Evolutionary conservation across 2,329 filamentous ascomycete species (phyloP), one percentile per base, ranked within the genome.

Genomic region (Clonostachys chloroleuca): DNA sequence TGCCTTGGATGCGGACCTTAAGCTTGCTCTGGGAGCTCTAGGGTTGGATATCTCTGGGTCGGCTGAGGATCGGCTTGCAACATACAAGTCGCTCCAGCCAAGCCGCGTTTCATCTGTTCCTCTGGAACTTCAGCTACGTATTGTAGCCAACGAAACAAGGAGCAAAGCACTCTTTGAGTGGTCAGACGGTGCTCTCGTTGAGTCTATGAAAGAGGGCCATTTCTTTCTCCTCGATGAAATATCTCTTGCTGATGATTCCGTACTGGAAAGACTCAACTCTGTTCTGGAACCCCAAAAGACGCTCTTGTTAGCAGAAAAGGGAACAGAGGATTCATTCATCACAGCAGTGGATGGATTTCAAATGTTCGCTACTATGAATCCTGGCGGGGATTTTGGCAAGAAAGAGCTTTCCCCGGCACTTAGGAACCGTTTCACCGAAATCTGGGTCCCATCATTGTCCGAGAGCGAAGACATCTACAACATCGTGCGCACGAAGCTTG

Each of bases 341-440:
- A 79, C 80, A 37, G 94, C 87, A 6, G 67, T 76, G 12, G 75
- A 86, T 39, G 89, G 87, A 0, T 99, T 97, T 66, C 92, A 99
- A 59, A 96, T 99, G 66, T 81, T 99, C 50, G 92, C 94, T 5
- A 99, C 94, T 0, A 99, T 99, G 94, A 99, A 99, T 56, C 94
- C 94, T 9, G 95, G 95, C 44, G 94, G 95, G 42, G 94, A 99
- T 61, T 99, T 97, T 63, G 94, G 94, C 54, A 99, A 99, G 70
- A 90, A 92, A 56, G 94, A 99, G 64, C 78, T 99, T 12, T 99
- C 94, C 1, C 94, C 94, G 4, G 95, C 94, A 13, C 72, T 99
- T 50, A 81, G 94, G 42, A 99, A 99, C 63, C 88, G 94, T 50
- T 96, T 99, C 63, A 99, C 94, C 0, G 94, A 99, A 66, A 96